A percentile compares a stretch with the other conserved stretches of the same genome.
Evolutionary conservation across 2,329 filamentous ascomycete species (phyloP).

Genomic region (Cladobotryum mycophilum): DNA sequence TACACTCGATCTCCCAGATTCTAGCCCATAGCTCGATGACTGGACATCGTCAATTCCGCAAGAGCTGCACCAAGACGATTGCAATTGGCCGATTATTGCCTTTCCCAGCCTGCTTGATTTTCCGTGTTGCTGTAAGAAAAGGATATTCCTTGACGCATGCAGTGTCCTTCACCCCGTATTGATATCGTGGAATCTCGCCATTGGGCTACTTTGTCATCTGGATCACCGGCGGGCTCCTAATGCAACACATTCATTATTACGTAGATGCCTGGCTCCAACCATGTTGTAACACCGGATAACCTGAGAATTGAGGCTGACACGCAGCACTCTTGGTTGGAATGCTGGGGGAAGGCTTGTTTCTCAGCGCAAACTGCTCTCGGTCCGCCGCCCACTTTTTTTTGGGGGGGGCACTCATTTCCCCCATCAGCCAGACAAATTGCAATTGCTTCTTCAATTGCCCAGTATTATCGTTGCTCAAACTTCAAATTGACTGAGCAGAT

Average conservation of each 20-base stretch:
- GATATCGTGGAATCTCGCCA: constrained; percentile 27
- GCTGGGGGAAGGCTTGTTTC: background rate
- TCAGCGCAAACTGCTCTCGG: background rate
- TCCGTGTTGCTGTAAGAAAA: constrained; percentile 9
- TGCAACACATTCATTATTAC: constrained; percentile 17
- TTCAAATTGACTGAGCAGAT: too few species aligned
- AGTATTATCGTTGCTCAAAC: too few species aligned
- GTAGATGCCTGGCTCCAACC: too few species aligned
- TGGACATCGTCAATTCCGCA: background rate
- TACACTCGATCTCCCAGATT: constrained; percentile 8
- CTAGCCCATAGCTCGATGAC: constrained; percentile 5
- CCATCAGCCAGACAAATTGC: background rate
- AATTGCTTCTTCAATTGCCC: background rate
- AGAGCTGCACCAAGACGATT: background rate
- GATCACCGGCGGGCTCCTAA: background rate
- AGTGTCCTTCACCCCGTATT: constrained; percentile 3
- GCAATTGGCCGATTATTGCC: constrained; percentile 8
- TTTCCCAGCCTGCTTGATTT: constrained; percentile 7
- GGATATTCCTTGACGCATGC: constrained; percentile 2
- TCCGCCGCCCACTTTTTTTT: background rate
- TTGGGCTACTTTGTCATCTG: constrained; percentile 19
- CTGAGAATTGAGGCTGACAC: constrained; percentile 9
- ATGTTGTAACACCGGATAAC: background rate
- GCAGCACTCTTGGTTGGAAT: background rate
- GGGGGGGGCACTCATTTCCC: background rate